phyloP scores from a whole-genome alignment of 768 basidiomycete species.

The Tulasnella sp. region DNA sequence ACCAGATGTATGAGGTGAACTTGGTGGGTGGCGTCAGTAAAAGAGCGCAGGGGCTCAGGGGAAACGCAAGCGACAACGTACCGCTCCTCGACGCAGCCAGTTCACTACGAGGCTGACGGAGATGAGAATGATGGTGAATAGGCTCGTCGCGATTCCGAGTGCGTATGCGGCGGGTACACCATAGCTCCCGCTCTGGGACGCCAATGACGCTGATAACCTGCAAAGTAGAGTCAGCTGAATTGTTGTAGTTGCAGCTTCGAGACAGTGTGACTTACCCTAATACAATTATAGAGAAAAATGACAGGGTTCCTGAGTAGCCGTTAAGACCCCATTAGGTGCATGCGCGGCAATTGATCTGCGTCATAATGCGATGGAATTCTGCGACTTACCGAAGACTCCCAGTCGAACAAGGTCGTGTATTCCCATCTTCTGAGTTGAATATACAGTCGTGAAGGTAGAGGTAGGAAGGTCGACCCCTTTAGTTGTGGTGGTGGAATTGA shows the following conservation, averaged over 20 bases:
- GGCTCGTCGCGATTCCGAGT: neutral
- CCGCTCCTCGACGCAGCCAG: neutral
- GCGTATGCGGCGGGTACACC: neutral
- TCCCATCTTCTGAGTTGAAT: neutral
- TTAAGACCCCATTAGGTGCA: neutral
- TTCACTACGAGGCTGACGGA: neutral
- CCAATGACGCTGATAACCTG: neutral
- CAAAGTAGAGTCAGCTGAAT: neutral
- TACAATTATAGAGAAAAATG: neutral
- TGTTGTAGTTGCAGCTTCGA: no score
- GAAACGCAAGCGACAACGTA: neutral
- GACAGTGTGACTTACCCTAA: neutral
- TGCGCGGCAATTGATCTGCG: no score
- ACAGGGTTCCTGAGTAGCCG: neutral
- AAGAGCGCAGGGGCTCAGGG: neutral
- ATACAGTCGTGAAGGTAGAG: neutral
- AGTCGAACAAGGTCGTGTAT: neutral
- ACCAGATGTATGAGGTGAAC: neutral
- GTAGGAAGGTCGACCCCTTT: neutral
- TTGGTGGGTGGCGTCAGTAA: neutral
- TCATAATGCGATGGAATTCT: neutral
- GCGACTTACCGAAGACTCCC: neutral
- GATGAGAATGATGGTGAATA: neutral
- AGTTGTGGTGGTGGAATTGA: neutral
- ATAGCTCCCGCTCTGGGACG: neutral